Evolutionary conservation across 441 rosid species (phyloP).

Genomic region (Populus hybrid): DNA sequence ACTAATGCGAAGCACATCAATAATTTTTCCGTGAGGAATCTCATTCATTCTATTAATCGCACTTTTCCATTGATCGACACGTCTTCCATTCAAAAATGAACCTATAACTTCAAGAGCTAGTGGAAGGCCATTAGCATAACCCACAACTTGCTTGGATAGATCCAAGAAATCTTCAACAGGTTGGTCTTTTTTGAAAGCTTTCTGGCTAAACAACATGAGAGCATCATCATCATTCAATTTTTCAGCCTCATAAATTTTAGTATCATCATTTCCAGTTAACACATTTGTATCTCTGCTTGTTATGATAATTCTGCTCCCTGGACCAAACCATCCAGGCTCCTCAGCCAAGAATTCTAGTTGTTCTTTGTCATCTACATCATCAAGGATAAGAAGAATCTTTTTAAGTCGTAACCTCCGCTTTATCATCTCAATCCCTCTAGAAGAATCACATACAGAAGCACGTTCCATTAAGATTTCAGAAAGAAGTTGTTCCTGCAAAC

Average conservation of each 20-base stretch:
- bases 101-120: too few relatives aligned
- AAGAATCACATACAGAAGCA: not conserved
- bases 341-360: not conserved
- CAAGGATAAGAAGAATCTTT: slow-evolving; percentile 15
- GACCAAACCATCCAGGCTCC: slow-evolving; percentile 4
- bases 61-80: too few relatives aligned
- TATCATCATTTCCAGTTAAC: not conserved
- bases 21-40: too few relatives aligned
- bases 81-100: too few relatives aligned
- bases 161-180: too few relatives aligned
- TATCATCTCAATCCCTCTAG: not conserved
- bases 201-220: slow-evolving; percentile 3
- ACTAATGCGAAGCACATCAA: too few relatives aligned
- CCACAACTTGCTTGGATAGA: too few relatives aligned
- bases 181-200: slow-evolving; percentile 6
- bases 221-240: slow-evolving; percentile 9
- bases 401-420: not conserved
- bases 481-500: slow-evolving; percentile 10
- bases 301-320: slow-evolving; percentile 16
- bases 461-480: not conserved
- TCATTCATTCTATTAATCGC: too few relatives aligned
- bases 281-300: slow-evolving; percentile 5
- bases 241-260: not conserved
- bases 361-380: slow-evolving; percentile 4
- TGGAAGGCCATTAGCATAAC: too few relatives aligned